Evolutionary conservation across 208 protist species (phyloP), one percentile per base, ranked within the genome.

Genomic region (Baffinella frigidus): DNA sequence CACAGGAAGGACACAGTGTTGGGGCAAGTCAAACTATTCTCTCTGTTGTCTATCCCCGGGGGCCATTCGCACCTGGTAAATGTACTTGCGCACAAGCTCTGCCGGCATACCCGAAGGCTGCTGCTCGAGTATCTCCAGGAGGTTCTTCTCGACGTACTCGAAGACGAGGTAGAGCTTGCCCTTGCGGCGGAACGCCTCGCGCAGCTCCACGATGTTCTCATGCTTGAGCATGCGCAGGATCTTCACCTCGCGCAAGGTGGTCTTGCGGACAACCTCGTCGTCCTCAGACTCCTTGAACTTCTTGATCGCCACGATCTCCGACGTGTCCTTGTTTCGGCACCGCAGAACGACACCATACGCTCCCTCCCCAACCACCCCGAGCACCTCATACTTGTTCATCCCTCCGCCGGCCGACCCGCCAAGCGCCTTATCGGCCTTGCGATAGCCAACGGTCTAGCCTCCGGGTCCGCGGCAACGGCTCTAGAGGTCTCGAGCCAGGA

Each of bases 1-100:
- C n/a, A n/a, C n/a, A n/a, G n/a, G n/a, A n/a, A n/a, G n/a, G n/a
- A n/a, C n/a, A 97, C 93, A 27, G 96, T 96, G 44, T 95, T 96
- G 10, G 95, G 90, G 10, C 94, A 73, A 74, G 96, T 96, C 1
- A 97, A 95, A 0, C 92, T 83, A 77, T 96, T n/a, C n/a, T n/a
- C n/a, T n/a, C n/a, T 95, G 30, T 96, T 93, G 84, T 97, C 95
- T 0, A 92, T 94, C 39, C 96, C 95, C 50, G 17, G 62, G n/a
- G n/a, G n/a, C n/a, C n/a, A n/a, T n/a, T n/a, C n/a, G 71, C 11
- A 80, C 71, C 71, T 95, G 92, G 38, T 92, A 93, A 61, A 94
- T 94, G 24, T 93, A 93, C 64, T 41, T 74, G 7, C 81, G 45
- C 9, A 95, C 93, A n/a, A 74, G 39, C 2, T 95, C 72, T 35